Base-by-base conservation (phyloP, 805 yeast species). In the Kluyveromyces wickerhamii region DNA sequence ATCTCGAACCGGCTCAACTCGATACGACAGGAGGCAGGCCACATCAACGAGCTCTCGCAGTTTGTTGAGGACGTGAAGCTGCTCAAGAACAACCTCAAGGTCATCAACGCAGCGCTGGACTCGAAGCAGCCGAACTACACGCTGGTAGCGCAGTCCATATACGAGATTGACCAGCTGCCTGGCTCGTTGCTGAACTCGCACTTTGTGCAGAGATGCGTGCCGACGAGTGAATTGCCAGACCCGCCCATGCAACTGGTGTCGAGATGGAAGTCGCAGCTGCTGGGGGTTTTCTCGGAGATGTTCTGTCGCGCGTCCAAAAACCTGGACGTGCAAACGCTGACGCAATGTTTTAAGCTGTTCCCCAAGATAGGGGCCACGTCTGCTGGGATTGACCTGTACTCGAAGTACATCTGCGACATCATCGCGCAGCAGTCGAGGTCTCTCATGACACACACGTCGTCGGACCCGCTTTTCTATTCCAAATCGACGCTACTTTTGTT, bases 201-300 rank as follows among this genome's bases (percentile, higher is more conserved):
- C 36, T 87, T 80, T 56, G 89, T 94, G 2, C 70, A 77, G 32
- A 76, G 69, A 29, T 83, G 82, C 48, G 89, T 89, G 12, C 98
- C 98, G 0, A 77, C 94, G 0, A 66, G 81, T 8, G 94, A 85
- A 37, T 67, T 87, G 11, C 95, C 96, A 0, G 94, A 85, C 33
- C 62, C 71, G 34, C 97, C 98, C 0, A 50, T 54, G 7, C 67
- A 60, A 2, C 60, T 82, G 0, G 48, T 92, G 1, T 51, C 61
- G 1, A 62, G 63, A 10, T 83, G 94, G 77, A 69, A 75, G 4
- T 63, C 60, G 2, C 68, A 75, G 23, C 64, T 92, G 38, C 75
- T 72, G 4, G 52, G 53, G 1, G 59, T 74, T 3, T 86, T 88
- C 48, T 59, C 66, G 22, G 50, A 62, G 8, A 79, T 78, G 44